These are phyloP conservation scores for Ambrosiella xylebori DNA, from an alignment of 2,329 filamentous ascomycete species.

Conservation along the genomic window DNA sequence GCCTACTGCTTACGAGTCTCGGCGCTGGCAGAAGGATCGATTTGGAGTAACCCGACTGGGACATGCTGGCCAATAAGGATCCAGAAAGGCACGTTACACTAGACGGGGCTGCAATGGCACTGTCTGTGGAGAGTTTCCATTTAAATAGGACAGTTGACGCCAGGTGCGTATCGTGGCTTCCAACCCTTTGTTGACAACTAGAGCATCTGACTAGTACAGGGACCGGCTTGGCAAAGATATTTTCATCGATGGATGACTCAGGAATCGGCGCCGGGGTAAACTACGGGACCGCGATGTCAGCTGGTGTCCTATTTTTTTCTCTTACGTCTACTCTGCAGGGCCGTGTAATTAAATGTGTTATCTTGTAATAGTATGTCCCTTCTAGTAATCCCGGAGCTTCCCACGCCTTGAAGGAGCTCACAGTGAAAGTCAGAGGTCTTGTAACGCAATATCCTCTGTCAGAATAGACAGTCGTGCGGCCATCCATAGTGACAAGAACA, in stretches of 20 bases:
- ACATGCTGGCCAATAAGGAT: slow-evolving; percentile 34
- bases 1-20: slow-evolving; percentile 3
- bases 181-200: slow-evolving; percentile 29
- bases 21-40: slow-evolving; percentile 29
- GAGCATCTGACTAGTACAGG: slow-evolving; percentile 24
- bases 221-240: slow-evolving; percentile 2
- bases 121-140: slow-evolving; percentile 31
- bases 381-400: slow-evolving; percentile 31
- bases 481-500: not conserved
- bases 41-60: slow-evolving; percentile 40
- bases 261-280: not conserved
- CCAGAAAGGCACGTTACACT: slow-evolving; percentile 35
- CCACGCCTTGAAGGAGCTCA: slow-evolving; percentile 22
- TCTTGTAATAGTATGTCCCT: slow-evolving; percentile 26
- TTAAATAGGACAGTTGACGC: slow-evolving; percentile 36
- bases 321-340: not conserved
- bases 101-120: slow-evolving; percentile 20
- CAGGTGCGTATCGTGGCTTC: slow-evolving; percentile 28
- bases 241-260: not conserved
- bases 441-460: not conserved
- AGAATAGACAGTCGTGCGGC: not conserved
- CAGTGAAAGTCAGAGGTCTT: slow-evolving; percentile 1
- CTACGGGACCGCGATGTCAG: slow-evolving; percentile 1
- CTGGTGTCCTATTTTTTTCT: not conserved
- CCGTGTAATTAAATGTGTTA: slow-evolving; percentile 24